A percentile compares a stretch with the other conserved stretches of the same genome.
Conservation (phyloP, 176 grass and related monocot genomes). For the Eleusine coracana region DNA sequence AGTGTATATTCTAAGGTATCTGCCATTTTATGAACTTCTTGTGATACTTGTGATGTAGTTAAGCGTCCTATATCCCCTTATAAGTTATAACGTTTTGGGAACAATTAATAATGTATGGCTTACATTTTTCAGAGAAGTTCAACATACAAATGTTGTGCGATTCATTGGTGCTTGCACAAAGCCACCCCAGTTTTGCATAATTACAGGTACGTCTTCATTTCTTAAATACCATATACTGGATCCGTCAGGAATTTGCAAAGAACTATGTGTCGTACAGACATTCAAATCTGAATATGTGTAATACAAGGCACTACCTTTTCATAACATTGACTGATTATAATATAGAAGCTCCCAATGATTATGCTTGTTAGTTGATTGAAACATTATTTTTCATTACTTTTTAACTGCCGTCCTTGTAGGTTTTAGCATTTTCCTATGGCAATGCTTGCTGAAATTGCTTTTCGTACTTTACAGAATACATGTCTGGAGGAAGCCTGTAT, state of each 20-base stretch:
- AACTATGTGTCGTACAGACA: constrained; percentile 23
- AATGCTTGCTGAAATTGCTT: constrained; percentile 32
- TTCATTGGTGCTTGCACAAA: constrained; percentile 98
- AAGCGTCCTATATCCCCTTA: constrained; percentile 8
- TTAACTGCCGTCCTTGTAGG: constrained; percentile 14
- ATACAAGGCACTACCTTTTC: background rate
- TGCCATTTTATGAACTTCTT: constrained; percentile 32
- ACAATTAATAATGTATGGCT: constrained; percentile 14
- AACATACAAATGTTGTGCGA: constrained; percentile 94
- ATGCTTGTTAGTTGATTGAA: constrained; percentile 33
- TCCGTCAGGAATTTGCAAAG: constrained; percentile 19
- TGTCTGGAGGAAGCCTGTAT: constrained; percentile 97
- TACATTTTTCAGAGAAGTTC: constrained; percentile 77
- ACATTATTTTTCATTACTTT: constrained; percentile 11
- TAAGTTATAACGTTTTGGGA: background rate
- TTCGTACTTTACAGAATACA: constrained; percentile 76
- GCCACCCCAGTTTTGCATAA: constrained; percentile 84
- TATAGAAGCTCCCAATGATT: background rate
- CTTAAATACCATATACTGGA: constrained; percentile 8
- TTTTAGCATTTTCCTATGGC: constrained; percentile 25
- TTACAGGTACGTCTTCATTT: constrained; percentile 71
- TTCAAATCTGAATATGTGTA: background rate
- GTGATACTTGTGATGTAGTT: constrained; percentile 27
- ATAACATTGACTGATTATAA: constrained; percentile 15
- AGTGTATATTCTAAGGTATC: constrained; percentile 97